Evolutionary conservation across 768 basidiomycete genomes (phyloP), one percentile per base, ranked within the genome.

Genomic region (Dictyophora rubrovolvata): DNA sequence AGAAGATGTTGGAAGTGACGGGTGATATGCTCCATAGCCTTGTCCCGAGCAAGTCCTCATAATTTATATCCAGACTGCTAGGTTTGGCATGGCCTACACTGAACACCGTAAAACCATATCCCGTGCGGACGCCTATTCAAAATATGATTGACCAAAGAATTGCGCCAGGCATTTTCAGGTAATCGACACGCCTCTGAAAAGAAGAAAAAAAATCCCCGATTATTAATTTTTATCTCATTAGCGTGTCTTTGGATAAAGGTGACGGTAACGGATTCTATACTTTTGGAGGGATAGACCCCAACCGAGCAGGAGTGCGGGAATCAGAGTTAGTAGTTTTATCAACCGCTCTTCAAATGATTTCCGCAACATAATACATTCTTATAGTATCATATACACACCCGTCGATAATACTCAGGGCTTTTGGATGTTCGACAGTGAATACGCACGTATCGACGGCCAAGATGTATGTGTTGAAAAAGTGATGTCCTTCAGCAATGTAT

Each of bases 221-320:
- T 53, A 1, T 10, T 42, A 34, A 48, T 57, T 37, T 18, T 60
- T 21, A 59, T 61, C 12, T 23, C 46, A 48, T 51, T 42, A 42
- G 42, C 10, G 71, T 69, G 48, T 71, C 71, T 60, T 68, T 74
- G 20, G 70, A 70, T 42, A 69, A 69, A 49, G 73, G 69, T 2
- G 67, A 69, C 55, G 69, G 69, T 54, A 63, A 67, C 6, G 71
- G 72, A 11, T 74, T 73, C 65, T 74, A 74, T 65, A 72, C 73
- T 28, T 73, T 74, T 60, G 72, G 72, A 62, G 56, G 62, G 65
- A 72, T 74, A 50, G 72, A 72, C 60, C 56, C 64, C 5, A 64
- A 67, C 16, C 65, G 34, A 52, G 51, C 51, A 16, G 18, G 58
- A 7, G 50, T 16, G 14, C 23, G 16, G 2, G 48, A 28, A 20